phyloP scores from a whole-genome alignment of 768 basidiomycete species.

The Hygrophorus pudorinus region DNA sequence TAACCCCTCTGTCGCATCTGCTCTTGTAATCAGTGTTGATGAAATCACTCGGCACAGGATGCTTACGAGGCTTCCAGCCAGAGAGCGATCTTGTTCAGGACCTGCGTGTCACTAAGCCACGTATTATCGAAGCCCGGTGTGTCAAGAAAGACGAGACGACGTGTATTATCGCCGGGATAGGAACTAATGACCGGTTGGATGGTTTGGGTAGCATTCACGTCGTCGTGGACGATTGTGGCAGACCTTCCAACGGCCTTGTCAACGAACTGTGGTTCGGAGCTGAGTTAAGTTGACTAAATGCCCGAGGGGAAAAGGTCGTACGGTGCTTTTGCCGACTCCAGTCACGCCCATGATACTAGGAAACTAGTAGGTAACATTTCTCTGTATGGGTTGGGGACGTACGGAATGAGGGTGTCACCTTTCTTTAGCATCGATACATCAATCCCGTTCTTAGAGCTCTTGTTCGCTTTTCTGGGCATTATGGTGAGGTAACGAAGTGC shows the following conservation, averaged over 20 bases:
- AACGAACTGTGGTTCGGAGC: slow-evolving; percentile 4
- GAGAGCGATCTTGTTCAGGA: slow-evolving; percentile 10
- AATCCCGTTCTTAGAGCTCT: too few species aligned
- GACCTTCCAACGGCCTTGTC: neutral
- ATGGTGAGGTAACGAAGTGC: too few species aligned
- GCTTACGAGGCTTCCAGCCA: slow-evolving; percentile 11
- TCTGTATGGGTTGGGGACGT: too few species aligned
- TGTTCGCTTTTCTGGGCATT: too few species aligned
- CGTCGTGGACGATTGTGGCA: slow-evolving; percentile 2
- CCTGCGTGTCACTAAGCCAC: slow-evolving; percentile 9
- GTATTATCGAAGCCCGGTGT: slow-evolving; percentile 7
- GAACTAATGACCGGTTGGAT: neutral
- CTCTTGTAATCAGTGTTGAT: too few species aligned
- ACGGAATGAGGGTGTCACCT: too few species aligned
- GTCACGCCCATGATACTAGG: slow-evolving; percentile 2
- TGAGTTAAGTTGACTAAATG: neutral
- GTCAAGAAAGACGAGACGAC: slow-evolving; percentile 4
- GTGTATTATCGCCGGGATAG: neutral
- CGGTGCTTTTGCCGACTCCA: slow-evolving; percentile 1
- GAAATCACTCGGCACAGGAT: too few species aligned
- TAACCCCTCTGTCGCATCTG: neutral
- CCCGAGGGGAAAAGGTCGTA: neutral
- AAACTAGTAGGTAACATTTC: too few species aligned
- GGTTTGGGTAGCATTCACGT: neutral
- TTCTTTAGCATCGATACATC: too few species aligned